A percentile compares a stretch with the other conserved stretches of the same genome.
Evolutionary conservation across 2,329 filamentous ascomycete species (phyloP).

Genomic region (Dendrostoma leiphaemia): DNA sequence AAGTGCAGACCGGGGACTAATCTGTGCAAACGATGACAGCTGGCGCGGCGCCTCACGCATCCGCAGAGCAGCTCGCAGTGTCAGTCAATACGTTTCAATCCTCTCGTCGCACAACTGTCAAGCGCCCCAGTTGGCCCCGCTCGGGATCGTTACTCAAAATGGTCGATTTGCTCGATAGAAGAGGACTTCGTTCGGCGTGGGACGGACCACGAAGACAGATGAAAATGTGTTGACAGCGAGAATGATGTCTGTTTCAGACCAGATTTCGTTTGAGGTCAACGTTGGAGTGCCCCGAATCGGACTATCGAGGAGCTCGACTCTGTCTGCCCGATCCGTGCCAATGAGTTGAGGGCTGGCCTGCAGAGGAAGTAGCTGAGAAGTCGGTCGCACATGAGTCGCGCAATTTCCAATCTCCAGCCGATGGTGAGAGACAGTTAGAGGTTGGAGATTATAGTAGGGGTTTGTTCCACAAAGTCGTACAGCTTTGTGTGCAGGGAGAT

Average conservation of each 20-base stretch:
- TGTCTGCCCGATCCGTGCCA: background rate
- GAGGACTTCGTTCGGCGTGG: background rate
- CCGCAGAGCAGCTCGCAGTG: background rate
- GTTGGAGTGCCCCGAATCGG: background rate
- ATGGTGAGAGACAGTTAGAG: constrained; percentile 15
- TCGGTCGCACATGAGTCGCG: constrained; percentile 14
- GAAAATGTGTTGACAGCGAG: no score
- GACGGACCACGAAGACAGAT: no score
- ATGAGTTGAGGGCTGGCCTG: background rate
- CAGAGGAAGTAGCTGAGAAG: constrained; percentile 6
- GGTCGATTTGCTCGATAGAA: background rate
- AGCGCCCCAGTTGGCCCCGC: background rate
- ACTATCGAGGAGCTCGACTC: background rate
- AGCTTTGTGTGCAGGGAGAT: constrained; percentile 12
- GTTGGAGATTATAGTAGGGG: constrained; percentile 5
- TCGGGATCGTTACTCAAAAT: background rate
- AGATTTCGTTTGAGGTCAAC: background rate
- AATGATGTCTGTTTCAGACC: no score
- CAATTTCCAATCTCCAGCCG: constrained; percentile 16
- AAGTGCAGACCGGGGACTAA: no score
- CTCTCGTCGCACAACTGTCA: background rate
- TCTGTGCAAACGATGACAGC: background rate
- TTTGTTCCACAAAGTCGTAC: constrained; percentile 14
- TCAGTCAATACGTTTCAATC: background rate
- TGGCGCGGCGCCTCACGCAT: background rate